Percentiles rank a stretch among this genome's conserved stretches.
Evolutionary conservation across 371 early-diverging fungal genomes (phyloP).

Genomic region (Apophysomyces trapeziformis): DNA sequence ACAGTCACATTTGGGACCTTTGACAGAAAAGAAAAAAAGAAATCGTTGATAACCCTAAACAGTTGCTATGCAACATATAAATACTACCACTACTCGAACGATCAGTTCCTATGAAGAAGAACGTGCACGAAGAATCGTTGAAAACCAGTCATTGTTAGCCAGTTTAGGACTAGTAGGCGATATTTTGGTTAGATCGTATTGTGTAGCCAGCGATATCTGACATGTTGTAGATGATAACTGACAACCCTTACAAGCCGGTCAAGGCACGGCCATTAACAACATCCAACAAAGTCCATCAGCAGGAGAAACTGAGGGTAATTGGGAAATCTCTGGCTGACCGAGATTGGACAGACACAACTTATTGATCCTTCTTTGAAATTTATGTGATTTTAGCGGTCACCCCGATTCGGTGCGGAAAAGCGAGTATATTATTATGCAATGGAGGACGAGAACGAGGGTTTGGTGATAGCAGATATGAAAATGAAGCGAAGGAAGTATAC

Average conservation of each 20-base stretch:
- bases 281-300: not conserved
- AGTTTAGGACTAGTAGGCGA: not conserved
- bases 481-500: not conserved
- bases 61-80: no score
- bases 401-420: not conserved
- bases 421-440: not conserved
- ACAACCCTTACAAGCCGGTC: not conserved
- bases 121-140: constrained; percentile 4
- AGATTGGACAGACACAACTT: not conserved
- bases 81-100: not conserved
- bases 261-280: not conserved
- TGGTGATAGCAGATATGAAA: not conserved
- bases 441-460: not conserved
- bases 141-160: constrained; percentile 9
- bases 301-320: not conserved
- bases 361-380: not conserved
- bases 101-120: constrained; percentile 8
- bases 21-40: not conserved
- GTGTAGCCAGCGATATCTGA: not conserved
- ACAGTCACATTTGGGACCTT: no score
- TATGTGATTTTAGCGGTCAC: constrained; percentile 4
- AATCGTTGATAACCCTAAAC: not conserved
- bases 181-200: not conserved
- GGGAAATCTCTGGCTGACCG: not conserved
- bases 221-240: not conserved